phyloP scores from a whole-genome alignment of 768 basidiomycete genomes.

The Auricularia heimuer region DNA sequence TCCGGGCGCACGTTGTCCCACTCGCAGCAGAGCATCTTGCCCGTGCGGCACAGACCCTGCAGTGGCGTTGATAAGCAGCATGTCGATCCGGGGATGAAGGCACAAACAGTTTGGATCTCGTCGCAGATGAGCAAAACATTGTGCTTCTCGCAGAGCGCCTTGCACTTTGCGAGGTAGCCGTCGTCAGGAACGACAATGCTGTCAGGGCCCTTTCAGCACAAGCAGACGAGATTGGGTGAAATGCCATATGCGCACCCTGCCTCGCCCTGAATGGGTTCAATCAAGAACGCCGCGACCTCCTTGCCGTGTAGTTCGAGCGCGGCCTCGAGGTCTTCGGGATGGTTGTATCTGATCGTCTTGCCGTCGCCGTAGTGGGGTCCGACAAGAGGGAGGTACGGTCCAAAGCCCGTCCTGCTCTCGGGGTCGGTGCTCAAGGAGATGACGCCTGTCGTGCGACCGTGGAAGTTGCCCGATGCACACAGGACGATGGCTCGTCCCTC shows the following conservation, averaged over 20 bases:
- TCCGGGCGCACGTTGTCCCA: conserved; percentile 86
- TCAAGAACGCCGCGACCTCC: conserved; percentile 82
- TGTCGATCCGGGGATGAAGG: not conserved
- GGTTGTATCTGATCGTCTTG: conserved; percentile 70
- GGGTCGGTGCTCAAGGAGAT: conserved; percentile 96
- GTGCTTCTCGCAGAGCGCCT: conserved; percentile 80
- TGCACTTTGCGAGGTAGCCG: conserved; percentile 73
- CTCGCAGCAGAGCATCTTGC: conserved; percentile 86
- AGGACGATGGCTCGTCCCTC: conserved; percentile 80
- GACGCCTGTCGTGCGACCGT: conserved; percentile 84
- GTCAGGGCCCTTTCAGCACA: conserved; percentile 1
- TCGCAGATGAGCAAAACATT: conserved; percentile 96
- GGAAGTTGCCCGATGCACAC: conserved; percentile 86
- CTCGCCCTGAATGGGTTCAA: conserved; percentile 99
- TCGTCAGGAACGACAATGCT: conserved; percentile 88
- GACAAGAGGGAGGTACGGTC: conserved; percentile 79
- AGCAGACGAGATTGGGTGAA: not conserved
- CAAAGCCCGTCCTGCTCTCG: conserved; percentile 77
- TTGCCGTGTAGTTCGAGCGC: conserved; percentile 75
- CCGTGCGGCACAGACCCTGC: conserved; percentile 84
- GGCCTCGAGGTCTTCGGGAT: conserved; percentile 68
- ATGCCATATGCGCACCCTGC: conserved; percentile 58
- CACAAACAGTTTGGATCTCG: conserved; percentile 85
- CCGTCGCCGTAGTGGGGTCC: conserved; percentile 64
- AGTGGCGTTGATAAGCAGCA: not conserved